These are phyloP conservation scores for Bipolaris zeicola DNA, from an alignment of 2,329 filamentous ascomycete species.

Conservation along the genomic window DNA sequence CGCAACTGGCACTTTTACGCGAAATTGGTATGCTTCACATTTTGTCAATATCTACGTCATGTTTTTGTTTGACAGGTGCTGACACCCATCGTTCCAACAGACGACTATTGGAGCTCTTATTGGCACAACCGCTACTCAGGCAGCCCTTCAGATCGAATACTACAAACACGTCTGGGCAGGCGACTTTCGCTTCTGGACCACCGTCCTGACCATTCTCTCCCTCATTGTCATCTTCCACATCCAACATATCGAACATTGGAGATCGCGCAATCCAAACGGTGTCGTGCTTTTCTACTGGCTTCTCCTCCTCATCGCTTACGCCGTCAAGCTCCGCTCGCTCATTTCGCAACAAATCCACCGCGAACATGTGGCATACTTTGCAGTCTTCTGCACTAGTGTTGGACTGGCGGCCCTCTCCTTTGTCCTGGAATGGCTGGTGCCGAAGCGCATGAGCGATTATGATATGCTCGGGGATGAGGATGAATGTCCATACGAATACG, in stretches of 20 bases:
- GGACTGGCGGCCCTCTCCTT: slow-evolving; percentile 75
- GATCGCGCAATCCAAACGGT: slow-evolving; percentile 82
- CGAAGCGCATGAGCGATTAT: slow-evolving; percentile 75
- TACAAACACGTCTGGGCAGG: slow-evolving; percentile 73
- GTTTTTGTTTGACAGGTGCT: slow-evolving; percentile 6
- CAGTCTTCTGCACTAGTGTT: slow-evolving; percentile 73
- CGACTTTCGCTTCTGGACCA: slow-evolving; percentile 88
- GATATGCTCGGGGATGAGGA: slow-evolving; percentile 70
- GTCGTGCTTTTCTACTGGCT: slow-evolving; percentile 93
- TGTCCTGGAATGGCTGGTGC: slow-evolving; percentile 81
- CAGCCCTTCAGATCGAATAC: slow-evolving; percentile 74
- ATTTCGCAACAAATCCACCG: slow-evolving; percentile 76
- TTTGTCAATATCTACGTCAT: background rate
- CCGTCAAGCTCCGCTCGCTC: slow-evolving; percentile 84
- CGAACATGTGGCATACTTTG: slow-evolving; percentile 73
- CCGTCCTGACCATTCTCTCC: slow-evolving; percentile 72
- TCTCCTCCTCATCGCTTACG: slow-evolving; percentile 76
- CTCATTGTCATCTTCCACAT: slow-evolving; percentile 75
- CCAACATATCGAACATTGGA: slow-evolving; percentile 85
- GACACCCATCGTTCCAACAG: slow-evolving; percentile 45
- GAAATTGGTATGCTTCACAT: slow-evolving; percentile 70
- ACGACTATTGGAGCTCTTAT: slow-evolving; percentile 70
- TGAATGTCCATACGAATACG: slow-evolving; percentile 84
- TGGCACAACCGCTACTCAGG: slow-evolving; percentile 71
- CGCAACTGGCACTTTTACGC: slow-evolving; percentile 93